These are phyloP conservation scores for Tulasnella sp. DNA, from an alignment of 768 basidiomycete genomes.

Conservation along the genomic window DNA sequence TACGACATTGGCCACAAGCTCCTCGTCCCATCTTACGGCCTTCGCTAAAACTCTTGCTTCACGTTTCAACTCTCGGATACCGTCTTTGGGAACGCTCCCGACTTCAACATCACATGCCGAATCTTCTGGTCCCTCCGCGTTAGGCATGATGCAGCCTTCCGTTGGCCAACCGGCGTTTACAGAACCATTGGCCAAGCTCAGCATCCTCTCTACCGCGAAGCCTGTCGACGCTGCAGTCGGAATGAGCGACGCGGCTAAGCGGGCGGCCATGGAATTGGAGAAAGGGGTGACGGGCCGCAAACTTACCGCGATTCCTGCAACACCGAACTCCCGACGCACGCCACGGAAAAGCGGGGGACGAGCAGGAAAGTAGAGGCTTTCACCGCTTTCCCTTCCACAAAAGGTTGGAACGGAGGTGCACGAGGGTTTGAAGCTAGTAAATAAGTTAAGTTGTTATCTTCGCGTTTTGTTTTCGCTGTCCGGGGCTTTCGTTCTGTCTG, in stretches of 20 bases:
- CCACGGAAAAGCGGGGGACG: slow-evolving; percentile 29
- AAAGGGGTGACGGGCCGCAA: slow-evolving; percentile 23
- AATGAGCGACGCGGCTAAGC: slow-evolving; percentile 31
- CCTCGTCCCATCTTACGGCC: slow-evolving; percentile 23
- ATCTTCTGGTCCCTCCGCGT: slow-evolving; percentile 14
- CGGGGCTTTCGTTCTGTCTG: slow-evolving; percentile 12
- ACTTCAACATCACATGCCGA: slow-evolving; percentile 19
- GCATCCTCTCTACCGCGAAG: slow-evolving; percentile 26
- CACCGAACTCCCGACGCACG: slow-evolving; percentile 30
- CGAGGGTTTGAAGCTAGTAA: neutral
- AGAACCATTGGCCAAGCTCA: slow-evolving; percentile 19
- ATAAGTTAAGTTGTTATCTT: slow-evolving; percentile 10
- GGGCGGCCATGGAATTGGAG: slow-evolving; percentile 30
- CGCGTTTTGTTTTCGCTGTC: slow-evolving; percentile 3
- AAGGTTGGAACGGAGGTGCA: neutral
- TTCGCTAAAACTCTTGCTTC: slow-evolving; percentile 30
- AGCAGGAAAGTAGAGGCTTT: neutral
- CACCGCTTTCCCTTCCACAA: neutral
- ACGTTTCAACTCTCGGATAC: slow-evolving; percentile 30
- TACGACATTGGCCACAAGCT: slow-evolving; percentile 15
- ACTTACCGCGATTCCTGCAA: slow-evolving; percentile 32
- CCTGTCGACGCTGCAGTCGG: slow-evolving; percentile 13
- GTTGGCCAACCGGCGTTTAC: neutral
- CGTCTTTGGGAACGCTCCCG: neutral
- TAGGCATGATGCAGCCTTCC: slow-evolving; percentile 7